These are phyloP conservation scores for Tolypocladium sp. DNA, from an alignment of 2,329 filamentous ascomycete genomes.

Conservation along the genomic window DNA sequence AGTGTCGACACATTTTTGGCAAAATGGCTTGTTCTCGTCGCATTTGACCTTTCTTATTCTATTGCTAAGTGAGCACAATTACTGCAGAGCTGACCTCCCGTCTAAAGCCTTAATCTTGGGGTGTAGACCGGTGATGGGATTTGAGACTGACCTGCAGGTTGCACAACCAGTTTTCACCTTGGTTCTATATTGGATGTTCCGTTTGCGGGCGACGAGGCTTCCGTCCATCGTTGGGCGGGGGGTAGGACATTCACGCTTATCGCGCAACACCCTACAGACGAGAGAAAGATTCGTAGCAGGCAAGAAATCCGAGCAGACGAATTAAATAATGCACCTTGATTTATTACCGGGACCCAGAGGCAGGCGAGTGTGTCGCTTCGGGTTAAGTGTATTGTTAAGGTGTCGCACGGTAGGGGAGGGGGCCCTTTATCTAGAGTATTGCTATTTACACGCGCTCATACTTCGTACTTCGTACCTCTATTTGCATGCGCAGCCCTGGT, in stretches of 20 bases:
- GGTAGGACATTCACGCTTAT: background rate
- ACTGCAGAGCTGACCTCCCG: background rate
- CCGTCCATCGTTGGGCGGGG: background rate
- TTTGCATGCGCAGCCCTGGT: too few species aligned
- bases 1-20: conserved; percentile 25
- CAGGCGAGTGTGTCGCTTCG: too few species aligned
- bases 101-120: background rate
- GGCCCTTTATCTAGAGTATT: too few species aligned
- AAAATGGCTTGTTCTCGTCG: conserved; percentile 25
- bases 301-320: too few species aligned
- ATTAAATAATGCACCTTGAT: too few species aligned
- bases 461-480: too few species aligned
- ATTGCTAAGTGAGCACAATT: conserved; percentile 7
- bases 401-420: too few species aligned
- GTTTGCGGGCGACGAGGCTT: conserved; percentile 11
- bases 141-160: conserved; percentile 30
- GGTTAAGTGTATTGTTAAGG: too few species aligned
- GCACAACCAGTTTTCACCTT: conserved; percentile 33
- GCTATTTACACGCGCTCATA: too few species aligned
- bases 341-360: too few species aligned
- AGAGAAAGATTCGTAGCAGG: too few species aligned
- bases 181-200: conserved; percentile 10
- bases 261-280: background rate
- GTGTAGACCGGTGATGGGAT: conserved; percentile 6
- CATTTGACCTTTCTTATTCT: conserved; percentile 29